Conservation (phyloP, 441 rosid genomes). For the Syzygium syzygioides region DNA sequence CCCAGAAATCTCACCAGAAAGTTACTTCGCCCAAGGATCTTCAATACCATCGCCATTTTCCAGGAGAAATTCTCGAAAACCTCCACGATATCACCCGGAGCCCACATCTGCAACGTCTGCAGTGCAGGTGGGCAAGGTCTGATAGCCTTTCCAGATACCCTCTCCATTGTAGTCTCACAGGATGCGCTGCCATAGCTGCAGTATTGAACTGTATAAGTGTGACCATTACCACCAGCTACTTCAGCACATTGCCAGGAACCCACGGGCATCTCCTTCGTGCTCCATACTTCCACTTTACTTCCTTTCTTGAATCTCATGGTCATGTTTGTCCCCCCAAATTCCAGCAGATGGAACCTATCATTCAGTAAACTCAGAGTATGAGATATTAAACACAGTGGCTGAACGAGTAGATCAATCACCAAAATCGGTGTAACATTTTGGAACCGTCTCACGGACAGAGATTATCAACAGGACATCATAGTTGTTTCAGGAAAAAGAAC, state of each 20-base stretch:
- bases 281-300: neutral
- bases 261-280: neutral
- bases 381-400: neutral
- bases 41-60: neutral
- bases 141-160: neutral
- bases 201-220: neutral
- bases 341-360: neutral
- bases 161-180: neutral
- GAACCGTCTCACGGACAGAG: neutral
- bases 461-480: neutral
- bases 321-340: neutral
- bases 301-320: neutral
- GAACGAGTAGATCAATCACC: neutral
- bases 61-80: neutral
- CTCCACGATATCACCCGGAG: neutral
- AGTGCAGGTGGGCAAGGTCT: constrained; percentile 1
- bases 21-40: neutral
- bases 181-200: neutral
- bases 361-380: neutral
- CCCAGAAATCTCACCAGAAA: neutral
- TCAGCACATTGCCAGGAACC: constrained; percentile 5
- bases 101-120: neutral
- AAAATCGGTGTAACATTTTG: neutral
- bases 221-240: neutral
- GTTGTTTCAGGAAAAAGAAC: neutral